These are phyloP conservation scores for Rhytidiadelphus loreus DNA, from an alignment of 225 moss, liverwort and hornwort species.

Conservation along the genomic window DNA sequence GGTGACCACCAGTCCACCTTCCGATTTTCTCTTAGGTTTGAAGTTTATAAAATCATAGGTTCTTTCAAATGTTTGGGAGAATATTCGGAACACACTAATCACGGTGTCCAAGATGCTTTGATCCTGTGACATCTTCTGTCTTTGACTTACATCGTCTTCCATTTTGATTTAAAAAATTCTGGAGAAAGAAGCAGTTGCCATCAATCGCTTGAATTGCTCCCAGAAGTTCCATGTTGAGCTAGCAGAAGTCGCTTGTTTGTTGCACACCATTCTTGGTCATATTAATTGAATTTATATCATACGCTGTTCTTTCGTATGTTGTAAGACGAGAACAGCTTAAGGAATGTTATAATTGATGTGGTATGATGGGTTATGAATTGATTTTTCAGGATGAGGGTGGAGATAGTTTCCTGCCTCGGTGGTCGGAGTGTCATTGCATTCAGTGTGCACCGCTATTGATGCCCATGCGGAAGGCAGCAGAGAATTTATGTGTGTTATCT, in stretches of 20 bases:
- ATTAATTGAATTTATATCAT: not conserved
- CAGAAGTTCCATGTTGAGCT: not conserved
- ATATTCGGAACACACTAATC: not conserved
- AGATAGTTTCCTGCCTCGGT: constrained; percentile 17
- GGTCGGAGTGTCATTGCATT: constrained; percentile 56
- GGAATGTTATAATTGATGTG: not conserved
- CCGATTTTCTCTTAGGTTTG: not conserved
- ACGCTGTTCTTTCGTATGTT: not conserved
- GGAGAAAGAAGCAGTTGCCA: not conserved
- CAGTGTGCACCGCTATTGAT: constrained; percentile 43
- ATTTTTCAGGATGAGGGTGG: constrained; percentile 1
- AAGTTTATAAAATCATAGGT: no score
- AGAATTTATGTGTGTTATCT: constrained; percentile 22
- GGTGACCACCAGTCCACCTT: not conserved
- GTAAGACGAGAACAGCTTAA: not conserved
- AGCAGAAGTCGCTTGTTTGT: not conserved
- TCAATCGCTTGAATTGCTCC: not conserved
- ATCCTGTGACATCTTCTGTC: not conserved
- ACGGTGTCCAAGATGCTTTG: not conserved
- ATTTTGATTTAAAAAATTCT: not conserved
- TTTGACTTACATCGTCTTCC: not conserved
- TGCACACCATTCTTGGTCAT: not conserved
- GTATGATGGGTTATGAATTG: not conserved
- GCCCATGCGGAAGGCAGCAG: constrained; percentile 39
- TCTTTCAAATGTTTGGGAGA: not conserved